Conservation (phyloP, 108 stramenopile species). For the Chaetoceros tenuissimus region DNA sequence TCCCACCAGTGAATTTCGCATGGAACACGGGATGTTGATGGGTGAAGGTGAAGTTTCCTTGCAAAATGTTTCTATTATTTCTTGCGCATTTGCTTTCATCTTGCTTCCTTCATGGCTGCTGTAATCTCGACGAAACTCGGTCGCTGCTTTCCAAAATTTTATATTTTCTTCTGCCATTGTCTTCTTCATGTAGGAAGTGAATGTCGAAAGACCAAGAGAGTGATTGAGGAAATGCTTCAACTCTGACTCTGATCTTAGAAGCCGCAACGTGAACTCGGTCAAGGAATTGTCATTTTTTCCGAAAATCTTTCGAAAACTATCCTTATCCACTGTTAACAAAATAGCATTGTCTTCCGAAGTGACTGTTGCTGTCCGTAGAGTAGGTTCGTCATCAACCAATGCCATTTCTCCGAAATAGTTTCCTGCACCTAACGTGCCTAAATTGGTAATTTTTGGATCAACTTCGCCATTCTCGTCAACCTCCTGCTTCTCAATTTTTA, state of each 20-base stretch:
- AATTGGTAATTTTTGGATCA: slow-evolving; percentile 23
- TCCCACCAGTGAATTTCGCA: neutral
- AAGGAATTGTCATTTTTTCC: slow-evolving; percentile 16
- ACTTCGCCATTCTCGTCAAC: neutral
- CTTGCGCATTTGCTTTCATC: slow-evolving; percentile 14
- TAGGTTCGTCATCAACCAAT: slow-evolving; percentile 42
- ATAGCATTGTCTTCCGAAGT: slow-evolving; percentile 29
- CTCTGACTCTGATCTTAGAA: slow-evolving; percentile 23
- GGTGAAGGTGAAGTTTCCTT: slow-evolving; percentile 20
- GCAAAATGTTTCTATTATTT: slow-evolving; percentile 21
- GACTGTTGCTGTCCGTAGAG: slow-evolving; percentile 29
- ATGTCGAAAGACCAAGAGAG: slow-evolving; percentile 17
- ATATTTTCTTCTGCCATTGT: slow-evolving; percentile 41
- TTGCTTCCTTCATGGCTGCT: slow-evolving; percentile 3
- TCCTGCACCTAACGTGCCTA: slow-evolving; percentile 70
- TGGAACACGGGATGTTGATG: slow-evolving; percentile 27
- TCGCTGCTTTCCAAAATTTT: slow-evolving; percentile 30
- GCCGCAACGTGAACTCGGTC: slow-evolving; percentile 33
- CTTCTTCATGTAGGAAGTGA: slow-evolving; percentile 22
- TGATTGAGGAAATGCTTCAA: slow-evolving; percentile 30
- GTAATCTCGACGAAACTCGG: slow-evolving; percentile 8
- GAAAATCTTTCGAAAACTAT: slow-evolving; percentile 33
- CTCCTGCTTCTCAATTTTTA: slow-evolving; percentile 19
- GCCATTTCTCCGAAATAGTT: slow-evolving; percentile 85
- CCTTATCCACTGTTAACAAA: slow-evolving; percentile 30